Percentiles rank a stretch among this genome's conserved stretches.
Conservation (phyloP, 345 rosid species). For the Theobroma cacao region DNA sequence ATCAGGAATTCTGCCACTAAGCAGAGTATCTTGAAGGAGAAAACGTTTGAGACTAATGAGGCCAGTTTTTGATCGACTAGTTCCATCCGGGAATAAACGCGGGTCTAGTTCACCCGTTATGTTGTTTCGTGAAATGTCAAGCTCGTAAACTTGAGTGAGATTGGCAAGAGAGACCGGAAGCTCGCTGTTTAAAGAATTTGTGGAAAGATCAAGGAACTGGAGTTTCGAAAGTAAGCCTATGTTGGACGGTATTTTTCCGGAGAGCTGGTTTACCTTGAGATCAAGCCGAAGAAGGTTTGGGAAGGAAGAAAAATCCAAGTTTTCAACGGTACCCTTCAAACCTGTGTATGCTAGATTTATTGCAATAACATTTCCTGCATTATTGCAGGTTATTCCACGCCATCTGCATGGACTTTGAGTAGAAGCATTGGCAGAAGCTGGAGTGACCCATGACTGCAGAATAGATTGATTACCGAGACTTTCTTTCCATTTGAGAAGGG, state of each 20-base stretch:
- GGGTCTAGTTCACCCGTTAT: not conserved
- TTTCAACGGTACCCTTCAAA: no score
- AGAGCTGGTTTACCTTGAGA: slow-evolving; percentile 6
- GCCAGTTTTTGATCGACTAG: not conserved
- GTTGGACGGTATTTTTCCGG: slow-evolving; percentile 10
- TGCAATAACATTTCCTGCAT: no score
- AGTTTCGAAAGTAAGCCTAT: slow-evolving; percentile 17
- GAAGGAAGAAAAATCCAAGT: slow-evolving; percentile 14
- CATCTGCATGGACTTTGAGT: not conserved
- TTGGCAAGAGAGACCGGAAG: slow-evolving; percentile 16
- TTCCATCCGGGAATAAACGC: slow-evolving; percentile 1
- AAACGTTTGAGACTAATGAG: not conserved
- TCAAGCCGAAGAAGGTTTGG: slow-evolving; percentile 8
- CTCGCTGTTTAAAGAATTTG: not conserved
- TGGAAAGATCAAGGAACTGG: slow-evolving; percentile 13
- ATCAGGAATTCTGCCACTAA: slow-evolving; percentile 5
- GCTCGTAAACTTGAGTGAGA: slow-evolving; percentile 4
- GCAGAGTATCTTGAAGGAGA: not conserved
- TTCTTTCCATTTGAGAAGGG: not conserved
- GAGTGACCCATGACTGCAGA: not conserved
- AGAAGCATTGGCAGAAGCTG: not conserved
- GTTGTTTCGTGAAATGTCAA: slow-evolving; percentile 14
- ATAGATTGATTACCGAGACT: not conserved
- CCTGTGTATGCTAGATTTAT: no score
- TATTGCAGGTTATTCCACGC: not conserved